A percentile compares a stretch with the other conserved stretches of the same genome.
phyloP scores from a whole-genome alignment of 2,329 filamentous ascomycete species.

The Hysterium pulicare region DNA sequence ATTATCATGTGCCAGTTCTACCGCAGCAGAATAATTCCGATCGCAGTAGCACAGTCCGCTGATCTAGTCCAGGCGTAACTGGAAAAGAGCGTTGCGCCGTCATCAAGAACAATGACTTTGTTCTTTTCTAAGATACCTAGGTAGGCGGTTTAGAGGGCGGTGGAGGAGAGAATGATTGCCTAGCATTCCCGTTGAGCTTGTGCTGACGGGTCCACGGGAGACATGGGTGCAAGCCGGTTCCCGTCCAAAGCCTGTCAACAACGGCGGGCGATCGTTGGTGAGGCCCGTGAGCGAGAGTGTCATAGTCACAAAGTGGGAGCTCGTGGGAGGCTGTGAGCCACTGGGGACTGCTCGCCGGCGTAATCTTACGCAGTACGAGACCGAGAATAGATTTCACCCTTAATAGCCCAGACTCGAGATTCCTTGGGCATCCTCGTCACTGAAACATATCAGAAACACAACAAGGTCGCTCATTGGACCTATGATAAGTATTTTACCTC shows the following conservation, averaged over 20 bases:
- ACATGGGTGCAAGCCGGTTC: slow-evolving; percentile 2
- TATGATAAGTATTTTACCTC: not conserved
- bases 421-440: not conserved
- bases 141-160: not conserved
- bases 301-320: too few relatives aligned
- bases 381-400: not conserved
- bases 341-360: slow-evolving; percentile 1
- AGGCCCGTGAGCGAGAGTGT: not conserved
- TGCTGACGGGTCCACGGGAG: slow-evolving; percentile 4
- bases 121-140: not conserved
- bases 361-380: not conserved
- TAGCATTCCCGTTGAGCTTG: slow-evolving; percentile 3
- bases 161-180: not conserved
- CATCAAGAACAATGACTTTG: not conserved
- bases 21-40: slow-evolving; percentile 13
- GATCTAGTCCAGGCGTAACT: slow-evolving; percentile 1
- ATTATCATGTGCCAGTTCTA: slow-evolving; percentile 14
- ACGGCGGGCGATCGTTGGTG: slow-evolving; percentile 1
- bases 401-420: not conserved
- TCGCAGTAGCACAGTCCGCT: slow-evolving; percentile 9
- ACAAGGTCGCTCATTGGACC: not conserved
- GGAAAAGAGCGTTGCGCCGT: not conserved
- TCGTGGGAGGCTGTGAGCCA: too few relatives aligned
- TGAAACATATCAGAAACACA: slow-evolving; percentile 1
- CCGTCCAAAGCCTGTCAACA: not conserved